Percentiles rank a stretch among this genome's conserved stretches.
These are phyloP conservation scores for Viridothelium virens DNA, from an alignment of 495 filamentous ascomycete species.

Conservation along the genomic window DNA sequence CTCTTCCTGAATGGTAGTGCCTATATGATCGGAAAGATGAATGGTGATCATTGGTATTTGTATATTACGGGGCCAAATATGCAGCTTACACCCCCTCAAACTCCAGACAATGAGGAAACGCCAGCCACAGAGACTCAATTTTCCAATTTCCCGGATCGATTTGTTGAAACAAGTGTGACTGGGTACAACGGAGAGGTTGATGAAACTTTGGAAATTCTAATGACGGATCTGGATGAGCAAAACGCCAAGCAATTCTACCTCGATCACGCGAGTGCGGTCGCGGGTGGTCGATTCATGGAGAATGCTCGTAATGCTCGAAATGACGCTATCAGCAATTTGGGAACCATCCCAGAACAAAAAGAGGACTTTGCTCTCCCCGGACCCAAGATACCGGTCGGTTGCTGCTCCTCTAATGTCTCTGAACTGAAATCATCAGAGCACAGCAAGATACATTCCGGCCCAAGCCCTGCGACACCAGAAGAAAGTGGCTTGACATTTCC, in stretches of 20 bases:
- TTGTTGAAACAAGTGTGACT: conserved; percentile 1
- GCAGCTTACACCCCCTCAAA: conserved; percentile 74
- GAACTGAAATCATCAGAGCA: conserved; percentile 66
- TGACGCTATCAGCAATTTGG: conserved; percentile 45
- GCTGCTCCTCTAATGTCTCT: conserved; percentile 64
- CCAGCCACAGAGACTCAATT: conserved; percentile 62
- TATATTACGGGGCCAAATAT: conserved; percentile 86
- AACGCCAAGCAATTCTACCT: conserved; percentile 97
- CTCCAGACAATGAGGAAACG: conserved; percentile 50
- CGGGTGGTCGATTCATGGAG: conserved; percentile 65
- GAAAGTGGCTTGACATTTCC: conserved; percentile 50
- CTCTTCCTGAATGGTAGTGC: conserved; percentile 89
- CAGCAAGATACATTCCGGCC: conserved; percentile 37
- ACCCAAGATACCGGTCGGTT: conserved; percentile 17
- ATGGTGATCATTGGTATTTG: conserved; percentile 98
- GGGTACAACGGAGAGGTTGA: conserved; percentile 45
- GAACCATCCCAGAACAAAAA: conserved; percentile 32
- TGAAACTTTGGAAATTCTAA: conserved; percentile 94
- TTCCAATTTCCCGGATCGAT: conserved; percentile 43
- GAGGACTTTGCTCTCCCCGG: conserved; percentile 38
- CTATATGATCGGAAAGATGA: conserved; percentile 99
- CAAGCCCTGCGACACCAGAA: conserved; percentile 47
- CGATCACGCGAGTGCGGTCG: conserved; percentile 82
- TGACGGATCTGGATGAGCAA: conserved; percentile 91
- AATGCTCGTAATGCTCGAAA: conserved; percentile 45